Evolutionary conservation across 2,329 filamentous ascomycete genomes (phyloP), one percentile per base, ranked within the genome.

Genomic region (Diatrype stigma): DNA sequence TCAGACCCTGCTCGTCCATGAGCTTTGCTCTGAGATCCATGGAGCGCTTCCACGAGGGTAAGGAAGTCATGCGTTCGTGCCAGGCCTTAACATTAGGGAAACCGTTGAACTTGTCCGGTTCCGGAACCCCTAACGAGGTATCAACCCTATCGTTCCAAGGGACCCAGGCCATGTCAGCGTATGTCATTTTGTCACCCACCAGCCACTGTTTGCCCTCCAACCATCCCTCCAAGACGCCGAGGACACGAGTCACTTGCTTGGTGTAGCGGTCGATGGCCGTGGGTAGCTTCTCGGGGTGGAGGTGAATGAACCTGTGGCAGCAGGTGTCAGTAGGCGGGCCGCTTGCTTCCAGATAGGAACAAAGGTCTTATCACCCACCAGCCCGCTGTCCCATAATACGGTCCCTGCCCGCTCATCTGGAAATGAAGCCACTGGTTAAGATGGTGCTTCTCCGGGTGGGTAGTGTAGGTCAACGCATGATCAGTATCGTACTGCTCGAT

Each of bases 191-290:
- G 54, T 73, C 64, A 5, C 69, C 72, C 3, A 77, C 71, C 4
- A 77, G 64, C 50, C 63, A 76, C 17, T 67, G 52, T 12, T 59
- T 60, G 6, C 57, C 56, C 42, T 62, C 60, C 3, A 79, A 61
- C 46, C 69, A 64, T 2, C 50, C 56, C 7, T 81, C 72, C 22
- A 81, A 53, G 2, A 80, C 76, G 2, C 64, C 61, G 3, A 70
- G 66, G 2, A 80, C 69, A 6, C 77, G 70, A 16, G 67, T 63
- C n/a, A 75, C 66, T 60, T 81, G 75, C 8, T 72, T 68, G 12
- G 56, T 56, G 62, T 80, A 81, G 7, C 77, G 66, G 14, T 73
- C 68, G 19, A 74, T 64, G 10, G 73, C 78, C 6, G 65, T 71
- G 1, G 66, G 67, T 6, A 80, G 4, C 52, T 74, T 69, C 60